A percentile compares a stretch with the other conserved stretches of the same genome.
These are phyloP conservation scores for Phytopythium vexans DNA, from an alignment of 352 stramenopile species.

Conservation along the genomic window DNA sequence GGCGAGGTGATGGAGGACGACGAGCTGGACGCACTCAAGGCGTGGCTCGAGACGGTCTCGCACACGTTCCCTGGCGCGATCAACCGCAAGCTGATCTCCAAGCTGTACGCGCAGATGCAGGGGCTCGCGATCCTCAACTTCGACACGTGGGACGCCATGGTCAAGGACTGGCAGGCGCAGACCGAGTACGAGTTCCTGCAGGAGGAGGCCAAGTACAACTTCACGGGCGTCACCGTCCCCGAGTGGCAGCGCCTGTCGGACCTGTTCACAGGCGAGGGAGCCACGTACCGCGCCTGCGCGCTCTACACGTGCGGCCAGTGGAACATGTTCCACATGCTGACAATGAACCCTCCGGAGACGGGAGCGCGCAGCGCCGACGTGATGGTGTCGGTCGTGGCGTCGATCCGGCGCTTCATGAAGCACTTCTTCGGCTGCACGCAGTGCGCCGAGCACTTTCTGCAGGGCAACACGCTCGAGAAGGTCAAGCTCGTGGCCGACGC, in stretches of 20 bases:
- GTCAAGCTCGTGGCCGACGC: slow-evolving; percentile 62
- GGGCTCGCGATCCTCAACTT: slow-evolving; percentile 63
- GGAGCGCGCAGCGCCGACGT: slow-evolving; percentile 39
- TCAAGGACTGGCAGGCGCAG: slow-evolving; percentile 59
- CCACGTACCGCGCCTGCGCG: slow-evolving; percentile 64
- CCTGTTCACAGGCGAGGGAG: slow-evolving; percentile 62
- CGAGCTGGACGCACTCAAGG: slow-evolving; percentile 74
- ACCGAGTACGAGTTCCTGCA: slow-evolving; percentile 48
- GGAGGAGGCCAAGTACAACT: slow-evolving; percentile 54
- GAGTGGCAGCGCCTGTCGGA: slow-evolving; percentile 68
- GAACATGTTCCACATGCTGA: slow-evolving; percentile 88
- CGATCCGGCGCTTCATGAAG: slow-evolving; percentile 81
- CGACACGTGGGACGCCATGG: slow-evolving; percentile 59
- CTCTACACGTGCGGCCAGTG: slow-evolving; percentile 83
- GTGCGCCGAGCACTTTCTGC: slow-evolving; percentile 77
- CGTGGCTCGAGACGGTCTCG: slow-evolving; percentile 71
- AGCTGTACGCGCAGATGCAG: slow-evolving; percentile 44
- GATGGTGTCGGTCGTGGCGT: slow-evolving; percentile 64
- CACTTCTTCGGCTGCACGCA: slow-evolving; percentile 83
- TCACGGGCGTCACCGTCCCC: slow-evolving; percentile 36
- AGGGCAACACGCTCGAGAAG: slow-evolving; percentile 65
- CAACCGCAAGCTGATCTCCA: slow-evolving; percentile 64
- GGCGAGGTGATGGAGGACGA: slow-evolving; percentile 72
- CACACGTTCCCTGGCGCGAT: slow-evolving; percentile 70
- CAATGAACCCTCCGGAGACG: slow-evolving; percentile 54